Conservation (phyloP, 192 early-diverging fungal genomes). For the Backusella westeae region DNA sequence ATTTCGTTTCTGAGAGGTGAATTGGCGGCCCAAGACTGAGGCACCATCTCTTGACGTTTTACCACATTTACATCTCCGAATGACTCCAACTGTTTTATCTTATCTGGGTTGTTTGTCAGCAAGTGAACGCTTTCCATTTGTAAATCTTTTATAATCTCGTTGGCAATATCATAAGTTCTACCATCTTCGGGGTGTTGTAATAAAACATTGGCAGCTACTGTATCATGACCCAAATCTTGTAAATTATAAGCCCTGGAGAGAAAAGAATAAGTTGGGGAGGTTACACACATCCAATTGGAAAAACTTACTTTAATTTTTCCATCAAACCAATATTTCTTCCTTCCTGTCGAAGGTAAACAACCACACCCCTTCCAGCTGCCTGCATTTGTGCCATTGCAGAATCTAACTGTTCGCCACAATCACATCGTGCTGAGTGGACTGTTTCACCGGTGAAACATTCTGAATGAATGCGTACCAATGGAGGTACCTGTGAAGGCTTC, state of each 20-base stretch:
- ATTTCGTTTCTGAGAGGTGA: conserved; percentile 48
- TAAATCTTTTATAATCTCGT: conserved; percentile 85
- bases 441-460: conserved; percentile 98
- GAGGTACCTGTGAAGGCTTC: conserved; percentile 33
- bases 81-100: conserved; percentile 75
- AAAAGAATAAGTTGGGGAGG: neutral
- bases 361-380: conserved; percentile 78
- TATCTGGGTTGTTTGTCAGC: conserved; percentile 96
- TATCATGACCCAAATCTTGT: conserved; percentile 95
- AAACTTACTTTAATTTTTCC: conserved; percentile 82
- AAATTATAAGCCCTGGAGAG: conserved; percentile 87
- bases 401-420: conserved; percentile 94
- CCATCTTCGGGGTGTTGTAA: conserved; percentile 90
- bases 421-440: conserved; percentile 85
- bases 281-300: neutral
- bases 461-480: conserved; percentile 91
- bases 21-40: conserved; percentile 66
- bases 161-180: conserved; percentile 85
- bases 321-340: conserved; percentile 92
- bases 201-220: conserved; percentile 86
- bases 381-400: conserved; percentile 89
- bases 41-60: conserved; percentile 88
- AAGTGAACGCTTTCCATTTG: conserved; percentile 64
- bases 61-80: conserved; percentile 71
- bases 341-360: conserved; percentile 95